These are phyloP conservation scores for Magnusiomyces tetraspermus DNA, from an alignment of 1,139 yeast genomes.

Conservation along the genomic window DNA sequence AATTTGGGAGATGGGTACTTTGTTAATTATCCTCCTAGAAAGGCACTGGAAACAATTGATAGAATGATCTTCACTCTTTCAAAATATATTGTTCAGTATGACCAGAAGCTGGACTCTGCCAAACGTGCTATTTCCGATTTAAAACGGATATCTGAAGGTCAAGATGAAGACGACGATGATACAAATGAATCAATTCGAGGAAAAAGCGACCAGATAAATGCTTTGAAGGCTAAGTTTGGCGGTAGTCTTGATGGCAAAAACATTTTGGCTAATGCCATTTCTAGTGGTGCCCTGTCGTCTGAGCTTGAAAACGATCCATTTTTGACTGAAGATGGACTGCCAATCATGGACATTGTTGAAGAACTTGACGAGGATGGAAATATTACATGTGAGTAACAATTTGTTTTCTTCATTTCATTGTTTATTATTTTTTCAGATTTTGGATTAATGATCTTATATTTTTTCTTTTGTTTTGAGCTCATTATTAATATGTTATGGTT, in stretches of 20 bases:
- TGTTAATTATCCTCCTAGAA: background rate
- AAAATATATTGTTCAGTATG: background rate
- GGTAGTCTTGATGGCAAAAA: background rate
- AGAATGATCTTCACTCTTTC: background rate
- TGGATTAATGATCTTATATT: background rate
- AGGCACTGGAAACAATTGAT: conserved; percentile 1
- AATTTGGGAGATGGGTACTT: background rate
- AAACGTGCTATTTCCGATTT: background rate
- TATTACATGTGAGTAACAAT: conserved; percentile 33
- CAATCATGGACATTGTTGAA: conserved; percentile 75
- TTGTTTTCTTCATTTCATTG: background rate
- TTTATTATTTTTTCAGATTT: background rate
- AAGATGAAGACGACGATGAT: background rate
- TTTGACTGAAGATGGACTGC: conserved; percentile 41
- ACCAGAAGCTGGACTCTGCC: conserved; percentile 1
- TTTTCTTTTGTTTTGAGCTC: background rate
- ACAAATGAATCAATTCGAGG: background rate
- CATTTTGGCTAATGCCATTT: background rate
- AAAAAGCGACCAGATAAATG: background rate
- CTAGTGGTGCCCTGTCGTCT: background rate
- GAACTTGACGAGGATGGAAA: conserved; percentile 76
- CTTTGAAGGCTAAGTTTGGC: background rate
- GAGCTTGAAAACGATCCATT: conserved; percentile 15
- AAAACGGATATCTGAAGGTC: conserved; percentile 2
- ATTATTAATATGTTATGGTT: background rate